Evolutionary conservation across 176 grass and related monocot species (phyloP).

Genomic region (Stipa capillata): DNA sequence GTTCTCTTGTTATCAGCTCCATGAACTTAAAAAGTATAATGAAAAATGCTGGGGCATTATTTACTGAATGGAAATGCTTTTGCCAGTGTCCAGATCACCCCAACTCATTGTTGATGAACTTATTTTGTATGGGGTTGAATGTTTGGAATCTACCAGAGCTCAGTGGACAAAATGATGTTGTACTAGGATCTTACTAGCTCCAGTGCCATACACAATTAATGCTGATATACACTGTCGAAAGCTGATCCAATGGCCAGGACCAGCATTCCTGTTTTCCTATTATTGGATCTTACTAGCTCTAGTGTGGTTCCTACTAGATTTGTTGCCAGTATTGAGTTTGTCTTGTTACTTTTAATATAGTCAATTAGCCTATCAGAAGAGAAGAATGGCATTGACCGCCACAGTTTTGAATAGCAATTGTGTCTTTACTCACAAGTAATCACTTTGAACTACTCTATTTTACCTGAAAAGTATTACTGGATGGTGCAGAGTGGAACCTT

Average conservation of each 20-base stretch:
- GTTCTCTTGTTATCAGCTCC: not conserved
- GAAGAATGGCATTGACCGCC: not conserved
- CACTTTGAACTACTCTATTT: slow-evolving; percentile 13
- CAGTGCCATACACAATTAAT: not conserved
- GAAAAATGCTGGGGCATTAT: not conserved
- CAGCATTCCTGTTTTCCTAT: not conserved
- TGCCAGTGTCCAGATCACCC: not conserved
- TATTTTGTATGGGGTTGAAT: not conserved
- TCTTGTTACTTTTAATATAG: not conserved
- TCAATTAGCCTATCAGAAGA: too few species aligned
- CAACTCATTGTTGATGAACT: not conserved
- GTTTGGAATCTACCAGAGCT: not conserved
- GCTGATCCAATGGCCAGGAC: not conserved
- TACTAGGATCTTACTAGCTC: not conserved
- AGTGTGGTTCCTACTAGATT: not conserved
- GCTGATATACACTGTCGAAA: not conserved
- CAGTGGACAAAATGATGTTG: not conserved
- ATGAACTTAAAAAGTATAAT: slow-evolving; percentile 1
- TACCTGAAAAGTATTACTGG: slow-evolving; percentile 13
- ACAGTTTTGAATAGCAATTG: not conserved
- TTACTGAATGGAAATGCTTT: slow-evolving; percentile 10
- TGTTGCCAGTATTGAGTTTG: not conserved
- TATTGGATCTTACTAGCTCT: too few species aligned
- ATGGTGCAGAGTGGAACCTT: slow-evolving; percentile 87
- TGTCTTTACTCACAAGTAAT: not conserved